Evolutionary conservation across 805 yeast genomes (phyloP), one percentile per base, ranked within the genome.

Genomic region (Ogataea paraovalis): DNA sequence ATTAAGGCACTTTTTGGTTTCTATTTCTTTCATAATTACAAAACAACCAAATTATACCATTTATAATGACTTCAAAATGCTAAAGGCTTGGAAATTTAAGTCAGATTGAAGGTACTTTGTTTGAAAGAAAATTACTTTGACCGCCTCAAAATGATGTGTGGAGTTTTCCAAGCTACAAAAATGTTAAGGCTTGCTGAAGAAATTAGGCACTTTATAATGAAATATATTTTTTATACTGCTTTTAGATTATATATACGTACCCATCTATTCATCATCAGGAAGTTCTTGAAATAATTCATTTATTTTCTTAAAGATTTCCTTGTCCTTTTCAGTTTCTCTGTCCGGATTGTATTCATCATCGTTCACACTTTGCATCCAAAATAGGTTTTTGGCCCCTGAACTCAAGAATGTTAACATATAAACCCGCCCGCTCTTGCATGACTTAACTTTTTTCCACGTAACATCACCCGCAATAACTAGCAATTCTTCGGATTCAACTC

Each of bases 401-500:
- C 67, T 60, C 39, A 65, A 45, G 43, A 68, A 68, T 14, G 66
- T 66, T 52, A 68, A 54, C 61, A 61, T 62, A 48, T 58, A 83
- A 14, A 89, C 90, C 51, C 96, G 73, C 14, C 96, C 96, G 0
- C 89, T 78, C 39, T 69, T 76, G 65, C 95, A 85, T 25, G 87
- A 79, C 43, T 73, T 65, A 39, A 87, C 79, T 46, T 79, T 86
- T 52, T 78, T 77, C 81, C 90, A 87, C 39, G 83, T 79, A 44
- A 86, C 92, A 59, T 89, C 96, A 1, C 95, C 96, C 0, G 95
- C 94, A 55, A 88, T 82, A 39, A 88, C 78, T 54, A 87, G 71
- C 49, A 87, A 72, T 53, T 83, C 90, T 46, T 81, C 85, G 40
- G 71, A 72, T 47, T 75, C 80, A 9, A 71, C 55, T 21, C 58